Percentiles rank a stretch among this genome's conserved stretches.
phyloP scores from a whole-genome alignment of 805 yeast genomes.

The Wickerhamiella spandovensis region DNA sequence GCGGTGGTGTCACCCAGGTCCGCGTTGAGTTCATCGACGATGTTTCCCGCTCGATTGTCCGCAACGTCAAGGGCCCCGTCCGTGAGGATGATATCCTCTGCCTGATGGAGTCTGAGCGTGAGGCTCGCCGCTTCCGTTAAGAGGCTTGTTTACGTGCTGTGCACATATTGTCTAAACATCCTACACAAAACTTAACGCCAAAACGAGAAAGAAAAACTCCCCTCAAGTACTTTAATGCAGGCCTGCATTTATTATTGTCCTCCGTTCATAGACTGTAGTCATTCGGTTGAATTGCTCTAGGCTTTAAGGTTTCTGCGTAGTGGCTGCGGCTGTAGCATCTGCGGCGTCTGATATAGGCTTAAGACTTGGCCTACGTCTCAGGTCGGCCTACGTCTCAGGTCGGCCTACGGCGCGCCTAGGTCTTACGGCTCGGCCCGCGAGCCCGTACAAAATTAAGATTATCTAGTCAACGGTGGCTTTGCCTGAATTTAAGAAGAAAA shows the following conservation, averaged over 20 bases:
- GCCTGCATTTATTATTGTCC: slow-evolving; percentile 1
- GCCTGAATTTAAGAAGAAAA: slow-evolving; percentile 72
- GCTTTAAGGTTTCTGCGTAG: background rate
- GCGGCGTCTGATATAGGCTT: too few species aligned
- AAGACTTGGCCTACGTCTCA: too few species aligned
- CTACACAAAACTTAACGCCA: background rate
- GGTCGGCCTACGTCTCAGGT: background rate
- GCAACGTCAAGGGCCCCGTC: slow-evolving; percentile 97
- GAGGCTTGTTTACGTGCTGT: background rate
- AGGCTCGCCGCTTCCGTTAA: slow-evolving; percentile 53
- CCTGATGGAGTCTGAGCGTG: slow-evolving; percentile 99
- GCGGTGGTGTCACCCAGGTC: slow-evolving; percentile 99
- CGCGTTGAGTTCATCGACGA: slow-evolving; percentile 95
- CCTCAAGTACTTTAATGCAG: background rate
- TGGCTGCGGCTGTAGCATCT: background rate
- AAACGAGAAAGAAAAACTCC: too few species aligned
- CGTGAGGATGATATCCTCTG: slow-evolving; percentile 97
- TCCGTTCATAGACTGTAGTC: background rate
- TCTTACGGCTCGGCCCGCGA: background rate
- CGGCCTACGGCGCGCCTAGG: background rate
- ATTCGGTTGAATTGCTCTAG: background rate
- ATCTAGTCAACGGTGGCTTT: slow-evolving; percentile 16
- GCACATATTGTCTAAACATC: background rate
- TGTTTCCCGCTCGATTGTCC: slow-evolving; percentile 87
- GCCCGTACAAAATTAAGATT: background rate